A percentile compares a stretch with the other conserved stretches of the same genome.
These are phyloP conservation scores for Castanea crenata DNA, from an alignment of 306 rosid genomes.

Conservation along the genomic window DNA sequence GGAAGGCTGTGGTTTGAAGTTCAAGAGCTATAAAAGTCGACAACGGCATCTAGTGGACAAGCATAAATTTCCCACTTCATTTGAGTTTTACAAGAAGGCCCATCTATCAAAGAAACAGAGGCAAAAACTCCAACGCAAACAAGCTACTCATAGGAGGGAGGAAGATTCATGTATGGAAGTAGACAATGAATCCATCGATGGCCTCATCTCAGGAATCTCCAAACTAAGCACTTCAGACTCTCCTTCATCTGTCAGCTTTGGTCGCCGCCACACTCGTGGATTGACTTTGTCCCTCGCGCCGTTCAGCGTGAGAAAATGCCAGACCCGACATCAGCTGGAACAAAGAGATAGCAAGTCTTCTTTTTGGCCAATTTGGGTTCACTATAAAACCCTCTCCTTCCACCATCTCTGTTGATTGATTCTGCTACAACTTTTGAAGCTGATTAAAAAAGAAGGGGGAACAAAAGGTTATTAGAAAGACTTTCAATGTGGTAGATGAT, in stretches of 20 bases:
- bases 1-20: slow-evolving; percentile 84
- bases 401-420: slow-evolving; percentile 6
- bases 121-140: slow-evolving; percentile 55
- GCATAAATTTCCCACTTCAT: slow-evolving; percentile 78
- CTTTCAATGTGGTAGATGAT: background rate
- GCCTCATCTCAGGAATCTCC: slow-evolving; percentile 74
- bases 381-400: slow-evolving; percentile 5
- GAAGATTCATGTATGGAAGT: slow-evolving; percentile 66
- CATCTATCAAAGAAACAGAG: slow-evolving; percentile 72
- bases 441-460: background rate
- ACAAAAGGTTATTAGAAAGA: background rate
- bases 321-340: slow-evolving; percentile 30
- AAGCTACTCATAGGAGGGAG: slow-evolving; percentile 29
- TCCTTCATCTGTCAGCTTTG: slow-evolving; percentile 87
- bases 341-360: slow-evolving; percentile 25
- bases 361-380: slow-evolving; percentile 1
- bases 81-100: slow-evolving; percentile 71
- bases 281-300: slow-evolving; percentile 65
- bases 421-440: slow-evolving; percentile 15
- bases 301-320: slow-evolving; percentile 55
- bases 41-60: slow-evolving; percentile 91
- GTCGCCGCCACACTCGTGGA: slow-evolving; percentile 68
- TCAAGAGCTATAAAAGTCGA: slow-evolving; percentile 73
- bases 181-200: slow-evolving; percentile 66
- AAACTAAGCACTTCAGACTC: slow-evolving; percentile 74